A percentile compares a stretch with the other conserved stretches of the same genome.
phyloP scores from a whole-genome alignment of 805 yeast genomes.

The Kodamaea fukazawae region DNA sequence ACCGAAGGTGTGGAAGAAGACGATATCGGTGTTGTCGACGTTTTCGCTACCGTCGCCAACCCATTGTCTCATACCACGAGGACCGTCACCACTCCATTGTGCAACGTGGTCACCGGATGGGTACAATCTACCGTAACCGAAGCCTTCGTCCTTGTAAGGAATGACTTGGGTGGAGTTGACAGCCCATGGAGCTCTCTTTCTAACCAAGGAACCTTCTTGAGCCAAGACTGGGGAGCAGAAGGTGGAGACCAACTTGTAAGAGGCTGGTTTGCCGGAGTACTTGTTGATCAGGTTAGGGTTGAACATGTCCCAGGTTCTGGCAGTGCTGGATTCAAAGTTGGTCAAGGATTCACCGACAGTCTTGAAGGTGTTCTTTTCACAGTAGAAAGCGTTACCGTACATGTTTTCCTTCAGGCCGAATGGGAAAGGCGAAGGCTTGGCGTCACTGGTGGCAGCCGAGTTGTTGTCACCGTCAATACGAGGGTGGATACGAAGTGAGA shows the following conservation, averaged over 20 bases:
- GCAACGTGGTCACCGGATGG: slow-evolving; percentile 81
- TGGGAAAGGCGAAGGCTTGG: slow-evolving; percentile 54
- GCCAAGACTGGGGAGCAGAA: slow-evolving; percentile 75
- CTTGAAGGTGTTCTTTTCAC: slow-evolving; percentile 64
- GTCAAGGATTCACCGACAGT: slow-evolving; percentile 66
- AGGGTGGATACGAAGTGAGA: slow-evolving; percentile 75
- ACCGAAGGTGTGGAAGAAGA: slow-evolving; percentile 80
- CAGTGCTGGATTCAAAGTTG: slow-evolving; percentile 56
- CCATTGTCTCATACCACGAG: slow-evolving; percentile 67
- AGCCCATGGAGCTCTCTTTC: slow-evolving; percentile 85
- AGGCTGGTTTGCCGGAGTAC: slow-evolving; percentile 71
- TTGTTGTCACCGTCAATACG: slow-evolving; percentile 78
- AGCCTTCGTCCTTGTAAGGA: slow-evolving; percentile 58
- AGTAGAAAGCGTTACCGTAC: slow-evolving; percentile 75
- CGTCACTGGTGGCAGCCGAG: slow-evolving; percentile 69
- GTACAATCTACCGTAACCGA: slow-evolving; percentile 58
- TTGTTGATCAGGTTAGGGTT: slow-evolving; percentile 67
- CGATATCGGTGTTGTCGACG: slow-evolving; percentile 66
- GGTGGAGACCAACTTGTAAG: slow-evolving; percentile 73
- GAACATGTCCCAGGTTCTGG: slow-evolving; percentile 75
- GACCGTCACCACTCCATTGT: slow-evolving; percentile 70
- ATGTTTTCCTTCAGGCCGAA: slow-evolving; percentile 67
- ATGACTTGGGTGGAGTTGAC: slow-evolving; percentile 63
- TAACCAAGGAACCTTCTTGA: slow-evolving; percentile 67
- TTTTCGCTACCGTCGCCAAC: slow-evolving; percentile 57